Evolutionary conservation across 768 basidiomycete genomes (phyloP).

Genomic region (Rhizopogon salebrosus): DNA sequence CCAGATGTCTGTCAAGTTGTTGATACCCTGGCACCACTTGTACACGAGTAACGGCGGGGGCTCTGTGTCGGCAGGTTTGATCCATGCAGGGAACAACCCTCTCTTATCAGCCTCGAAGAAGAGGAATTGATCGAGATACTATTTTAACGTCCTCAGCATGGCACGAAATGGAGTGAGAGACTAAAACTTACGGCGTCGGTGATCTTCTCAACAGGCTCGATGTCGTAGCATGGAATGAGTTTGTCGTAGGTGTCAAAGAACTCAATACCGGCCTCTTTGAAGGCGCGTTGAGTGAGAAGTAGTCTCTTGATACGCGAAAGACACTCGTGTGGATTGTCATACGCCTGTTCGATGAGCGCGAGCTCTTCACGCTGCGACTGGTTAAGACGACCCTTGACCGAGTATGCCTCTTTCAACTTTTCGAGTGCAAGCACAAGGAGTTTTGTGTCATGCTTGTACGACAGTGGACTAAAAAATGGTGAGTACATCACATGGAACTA

Average conservation of each 20-base stretch:
- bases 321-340: constrained; percentile 99
- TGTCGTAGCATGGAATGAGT: constrained; percentile 97
- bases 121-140: constrained; percentile 97
- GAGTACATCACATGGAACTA: background rate
- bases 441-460: constrained; percentile 99
- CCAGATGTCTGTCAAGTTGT: constrained; percentile 98
- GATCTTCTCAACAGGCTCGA: constrained; percentile 99
- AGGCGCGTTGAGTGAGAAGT: constrained; percentile 92
- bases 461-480: constrained; percentile 60
- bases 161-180: background rate
- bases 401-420: constrained; percentile 98
- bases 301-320: constrained; percentile 97
- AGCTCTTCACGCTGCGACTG: constrained; percentile 98
- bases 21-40: constrained; percentile 99
- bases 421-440: constrained; percentile 93
- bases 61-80: constrained; percentile 97
- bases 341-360: constrained; percentile 97
- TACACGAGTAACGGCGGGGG: constrained; percentile 96
- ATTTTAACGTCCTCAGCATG: constrained; percentile 11
- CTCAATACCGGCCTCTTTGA: constrained; percentile 97
- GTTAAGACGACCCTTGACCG: constrained; percentile 95
- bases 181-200: constrained; percentile 77
- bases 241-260: constrained; percentile 98
- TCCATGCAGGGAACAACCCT: constrained; percentile 97
- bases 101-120: constrained; percentile 99